These are phyloP conservation scores for Kuraishia ogatae DNA, from an alignment of 805 yeast species.

Conservation along the genomic window DNA sequence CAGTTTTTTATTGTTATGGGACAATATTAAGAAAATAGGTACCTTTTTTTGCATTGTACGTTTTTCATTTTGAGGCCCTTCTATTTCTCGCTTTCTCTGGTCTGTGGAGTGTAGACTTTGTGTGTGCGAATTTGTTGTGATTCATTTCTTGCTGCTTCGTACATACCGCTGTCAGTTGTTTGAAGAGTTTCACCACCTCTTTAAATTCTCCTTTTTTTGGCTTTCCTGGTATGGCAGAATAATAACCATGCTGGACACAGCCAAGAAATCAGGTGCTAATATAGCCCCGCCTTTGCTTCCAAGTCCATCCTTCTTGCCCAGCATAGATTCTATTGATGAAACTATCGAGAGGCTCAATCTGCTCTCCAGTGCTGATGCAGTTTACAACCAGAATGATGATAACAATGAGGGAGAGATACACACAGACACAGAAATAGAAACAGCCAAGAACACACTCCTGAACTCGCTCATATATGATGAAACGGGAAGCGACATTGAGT, in stretches of 20 bases:
- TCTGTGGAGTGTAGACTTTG: no score
- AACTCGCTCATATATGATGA: constrained; percentile 18
- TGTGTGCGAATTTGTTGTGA: no score
- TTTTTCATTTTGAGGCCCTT: no score
- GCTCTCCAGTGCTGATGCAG: neutral
- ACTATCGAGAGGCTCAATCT: neutral
- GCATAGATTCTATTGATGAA: constrained; percentile 1
- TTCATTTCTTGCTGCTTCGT: no score
- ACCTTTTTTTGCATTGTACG: no score
- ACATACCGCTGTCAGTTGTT: no score
- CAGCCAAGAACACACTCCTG: constrained; percentile 18
- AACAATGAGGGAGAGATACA: constrained; percentile 13
- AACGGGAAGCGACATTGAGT: neutral
- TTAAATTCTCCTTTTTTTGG: no score
- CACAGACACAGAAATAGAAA: constrained; percentile 11
- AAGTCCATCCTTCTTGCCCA: neutral
- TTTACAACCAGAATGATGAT: constrained; percentile 6
- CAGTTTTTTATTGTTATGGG: no score
- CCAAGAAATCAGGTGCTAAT: neutral
- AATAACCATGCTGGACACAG: neutral
- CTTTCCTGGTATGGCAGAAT: neutral
- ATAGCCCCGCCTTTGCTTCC: neutral
- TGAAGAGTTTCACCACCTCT: neutral
- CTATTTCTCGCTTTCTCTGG: no score
- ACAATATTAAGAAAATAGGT: no score